Evolutionary conservation across 805 yeast species (phyloP), one percentile per base, ranked within the genome.

Genomic region (Brettanomyces bruxellensis): DNA sequence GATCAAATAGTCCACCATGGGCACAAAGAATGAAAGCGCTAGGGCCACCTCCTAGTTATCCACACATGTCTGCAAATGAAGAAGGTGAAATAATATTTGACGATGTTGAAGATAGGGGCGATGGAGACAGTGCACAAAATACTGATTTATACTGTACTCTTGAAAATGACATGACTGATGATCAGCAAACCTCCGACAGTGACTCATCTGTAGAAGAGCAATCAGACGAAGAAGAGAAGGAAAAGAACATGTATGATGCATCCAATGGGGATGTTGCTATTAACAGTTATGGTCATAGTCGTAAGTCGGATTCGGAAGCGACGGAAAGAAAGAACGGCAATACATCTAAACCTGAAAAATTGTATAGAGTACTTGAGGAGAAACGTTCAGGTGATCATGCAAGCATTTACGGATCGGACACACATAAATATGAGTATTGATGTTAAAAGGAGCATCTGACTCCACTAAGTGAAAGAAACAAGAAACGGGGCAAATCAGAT

Each of bases 1-100:
- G 50, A 5, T 48, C 56, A 25, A 66, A 69, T 1, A 72, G 81
- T 5, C 88, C 89, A 2, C 96, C 96, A 0, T 91, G 97, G 97
- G 71, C 82, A 23, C 61, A 71, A 3, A 74, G 75, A 35, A 82
- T 90, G 86, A 73, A 72, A 45, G 70, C 75, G 46, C 55, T 76
- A 12, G 97, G 97, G 0, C 79, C 84, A 25, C 96, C 98, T 0
- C 96, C 96, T 0, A 73, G 88, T 18, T 90, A 87, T 63, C 81
- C 81, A 3, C 71, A 75, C 36, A 66, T 87, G 60, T 65, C 70
- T 34, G 73, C 86, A 74, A 3, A 59, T 65, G 48, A 48, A 3
- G 52, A 55, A 36, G 66, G 65, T 2, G 44, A 48, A 0, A 70
- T 74, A 1, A 66, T 68, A 1, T 62, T 68, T 43, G 51, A 54